Conservation (phyloP, 164 flowering plant genomes). For the Taxillus chinensis region DNA sequence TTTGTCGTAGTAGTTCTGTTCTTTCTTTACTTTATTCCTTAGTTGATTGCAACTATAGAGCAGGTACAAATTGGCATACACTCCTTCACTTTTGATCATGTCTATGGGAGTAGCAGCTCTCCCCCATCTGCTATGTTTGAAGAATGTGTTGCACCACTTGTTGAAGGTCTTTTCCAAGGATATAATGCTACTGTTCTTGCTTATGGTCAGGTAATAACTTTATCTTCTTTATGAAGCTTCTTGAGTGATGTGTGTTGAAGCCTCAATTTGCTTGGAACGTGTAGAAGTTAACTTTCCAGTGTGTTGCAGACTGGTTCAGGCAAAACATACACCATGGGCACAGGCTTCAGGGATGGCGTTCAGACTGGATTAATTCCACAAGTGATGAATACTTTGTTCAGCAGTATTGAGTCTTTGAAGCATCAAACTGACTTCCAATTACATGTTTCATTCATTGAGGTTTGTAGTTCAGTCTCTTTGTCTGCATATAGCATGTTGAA, state of each 20-base stretch:
- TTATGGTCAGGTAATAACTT: slow-evolving; percentile 77
- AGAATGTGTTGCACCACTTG: slow-evolving; percentile 84
- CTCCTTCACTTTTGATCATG: slow-evolving; percentile 97
- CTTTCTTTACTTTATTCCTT: background rate
- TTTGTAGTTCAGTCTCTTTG: slow-evolving; percentile 8
- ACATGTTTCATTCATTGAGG: slow-evolving; percentile 98
- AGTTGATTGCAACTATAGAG: background rate
- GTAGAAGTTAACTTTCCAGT: slow-evolving; percentile 10
- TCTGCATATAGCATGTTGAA: no score
- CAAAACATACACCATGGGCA: slow-evolving; percentile 98
- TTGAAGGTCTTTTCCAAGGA: slow-evolving; percentile 96
- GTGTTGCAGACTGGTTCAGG: slow-evolving; percentile 92
- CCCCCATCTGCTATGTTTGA: slow-evolving; percentile 80
- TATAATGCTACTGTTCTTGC: slow-evolving; percentile 99
- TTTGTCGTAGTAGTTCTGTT: background rate
- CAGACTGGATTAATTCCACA: slow-evolving; percentile 79
- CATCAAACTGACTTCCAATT: slow-evolving; percentile 83
- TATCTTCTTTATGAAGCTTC: background rate
- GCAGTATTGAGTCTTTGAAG: slow-evolving; percentile 67
- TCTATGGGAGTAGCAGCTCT: slow-evolving; percentile 78
- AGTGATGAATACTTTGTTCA: slow-evolving; percentile 79
- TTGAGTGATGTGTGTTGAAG: background rate
- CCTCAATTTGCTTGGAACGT: background rate
- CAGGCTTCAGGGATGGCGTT: slow-evolving; percentile 66
- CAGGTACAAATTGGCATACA: slow-evolving; percentile 96